These are phyloP conservation scores for Cinchona pubescens DNA, from an alignment of 257 asterid genomes.

Conservation along the genomic window DNA sequence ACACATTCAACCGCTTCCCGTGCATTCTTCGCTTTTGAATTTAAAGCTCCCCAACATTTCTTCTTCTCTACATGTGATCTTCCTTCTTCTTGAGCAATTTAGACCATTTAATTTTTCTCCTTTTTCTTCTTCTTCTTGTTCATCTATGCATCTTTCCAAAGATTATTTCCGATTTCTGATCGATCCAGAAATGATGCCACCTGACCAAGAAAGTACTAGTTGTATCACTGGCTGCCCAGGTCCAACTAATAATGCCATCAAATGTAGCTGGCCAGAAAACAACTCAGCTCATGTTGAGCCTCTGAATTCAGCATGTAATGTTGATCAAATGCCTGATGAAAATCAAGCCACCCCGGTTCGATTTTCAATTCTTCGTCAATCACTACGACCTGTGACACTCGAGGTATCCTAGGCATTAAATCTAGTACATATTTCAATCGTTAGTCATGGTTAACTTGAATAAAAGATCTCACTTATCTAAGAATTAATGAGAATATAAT, in stretches of 20 bases:
- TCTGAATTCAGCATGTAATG: conserved; percentile 40
- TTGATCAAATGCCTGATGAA: conserved; percentile 22
- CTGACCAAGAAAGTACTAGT: conserved; percentile 49
- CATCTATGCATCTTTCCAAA: not conserved
- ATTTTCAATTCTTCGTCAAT: conserved; percentile 47
- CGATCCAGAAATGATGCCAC: conserved; percentile 57
- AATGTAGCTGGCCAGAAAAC: conserved; percentile 27
- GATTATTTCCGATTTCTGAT: too few species aligned
- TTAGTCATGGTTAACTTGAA: too few species aligned
- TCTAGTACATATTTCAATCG: not conserved
- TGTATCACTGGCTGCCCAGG: conserved; percentile 21
- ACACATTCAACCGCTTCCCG: conserved; percentile 44
- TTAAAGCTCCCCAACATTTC: conserved; percentile 20
- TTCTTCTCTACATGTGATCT: conserved; percentile 40
- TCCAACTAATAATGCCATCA: conserved; percentile 20
- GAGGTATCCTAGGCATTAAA: conserved; percentile 33
- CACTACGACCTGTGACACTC: conserved; percentile 53
- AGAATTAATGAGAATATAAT: too few species aligned
- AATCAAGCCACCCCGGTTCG: conserved; percentile 23
- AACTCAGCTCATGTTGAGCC: conserved; percentile 39
- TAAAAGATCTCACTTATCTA: too few species aligned
- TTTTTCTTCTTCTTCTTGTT: not conserved
- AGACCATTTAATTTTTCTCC: conserved; percentile 4
- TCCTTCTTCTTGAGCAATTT: conserved; percentile 1
- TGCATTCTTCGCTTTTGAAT: conserved; percentile 40